Evolutionary conservation across 2,329 filamentous ascomycete species (phyloP), one percentile per base, ranked within the genome.

Genomic region (Onygenales sp.): DNA sequence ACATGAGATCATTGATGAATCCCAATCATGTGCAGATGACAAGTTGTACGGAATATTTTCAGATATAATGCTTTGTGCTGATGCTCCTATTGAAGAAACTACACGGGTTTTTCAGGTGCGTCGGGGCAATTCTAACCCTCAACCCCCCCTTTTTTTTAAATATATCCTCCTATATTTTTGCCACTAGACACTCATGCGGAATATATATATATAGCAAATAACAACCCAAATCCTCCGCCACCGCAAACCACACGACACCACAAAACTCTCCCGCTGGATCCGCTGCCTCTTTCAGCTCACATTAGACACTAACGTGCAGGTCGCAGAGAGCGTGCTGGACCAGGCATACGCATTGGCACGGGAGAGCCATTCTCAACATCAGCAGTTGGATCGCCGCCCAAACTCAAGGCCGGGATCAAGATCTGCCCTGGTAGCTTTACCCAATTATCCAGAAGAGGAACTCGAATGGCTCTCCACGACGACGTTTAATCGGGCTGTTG

Each of bases 191-290:
- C 1, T 77, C 72, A 0, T 73, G 90, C 54, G 79, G 6, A 7
- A 8, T 14, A 11, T 32, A 27, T 46, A 6, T 14, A 33, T 14
- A 33, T 17, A 85, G 46, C 79, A 83, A 55, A 82, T 91, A 55
- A 80, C 93, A 62, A 86, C 87, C 61, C 74, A 82, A 47, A 83
- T 86, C 14, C 85, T 81, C 68, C 73, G 42, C 13, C 21, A 50
- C 10, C 33, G 9, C 13, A 48, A 68, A 1, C 67, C 83, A 1
- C 76, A 82, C 14, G 62, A 67, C 0, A 81, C 84, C 44, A 77
- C 85, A 1, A 83, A 82, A 59, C 73, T 94, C 1, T 80, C 86
- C 6, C 86, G 85, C 61, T 95, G 93, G 73, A 79, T 92, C 45
- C 81, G 88, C 1, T 90, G 87, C 60, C 74, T 93, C 2, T 87